phyloP scores from a whole-genome alignment of 2,329 filamentous ascomycete species.

The Reticulascus tulasneorum region DNA sequence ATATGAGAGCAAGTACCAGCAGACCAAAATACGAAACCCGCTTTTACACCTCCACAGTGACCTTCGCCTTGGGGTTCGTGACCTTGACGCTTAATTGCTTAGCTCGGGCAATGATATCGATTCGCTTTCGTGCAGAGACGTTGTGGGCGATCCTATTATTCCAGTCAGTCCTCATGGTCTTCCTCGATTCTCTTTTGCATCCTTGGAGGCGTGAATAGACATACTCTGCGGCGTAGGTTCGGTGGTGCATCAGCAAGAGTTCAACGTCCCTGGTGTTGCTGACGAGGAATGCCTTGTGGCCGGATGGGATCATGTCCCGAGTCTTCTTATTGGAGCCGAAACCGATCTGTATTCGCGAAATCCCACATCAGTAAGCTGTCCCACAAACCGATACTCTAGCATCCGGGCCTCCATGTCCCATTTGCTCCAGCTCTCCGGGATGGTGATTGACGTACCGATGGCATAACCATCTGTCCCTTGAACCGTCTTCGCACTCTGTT shows the following conservation, averaged over 20 bases:
- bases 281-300: conserved; percentile 99
- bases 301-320: conserved; percentile 95
- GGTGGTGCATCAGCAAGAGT: conserved; percentile 99
- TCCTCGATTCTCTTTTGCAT: not conserved
- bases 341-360: conserved; percentile 66
- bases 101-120: conserved; percentile 94
- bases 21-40: conserved; percentile 1
- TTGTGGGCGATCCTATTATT: conserved; percentile 85
- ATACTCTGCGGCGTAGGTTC: conserved; percentile 97
- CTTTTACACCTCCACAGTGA: conserved; percentile 84
- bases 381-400: conserved; percentile 6
- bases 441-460: conserved; percentile 71
- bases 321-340: conserved; percentile 99
- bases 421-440: not conserved
- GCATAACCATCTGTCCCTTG: conserved; percentile 93
- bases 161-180: conserved; percentile 15
- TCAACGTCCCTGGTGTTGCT: conserved; percentile 95
- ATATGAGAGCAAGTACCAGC: conserved; percentile 13
- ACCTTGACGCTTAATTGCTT: conserved; percentile 99
- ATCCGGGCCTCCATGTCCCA: conserved; percentile 9
- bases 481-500: conserved; percentile 96
- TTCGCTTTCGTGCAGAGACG: conserved; percentile 97
- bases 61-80: conserved; percentile 98
- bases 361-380: conserved; percentile 7
- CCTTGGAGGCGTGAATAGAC: conserved; percentile 32